Evolutionary conservation across 352 stramenopile genomes (phyloP).

Genomic region (Globisporangium emineosum): DNA sequence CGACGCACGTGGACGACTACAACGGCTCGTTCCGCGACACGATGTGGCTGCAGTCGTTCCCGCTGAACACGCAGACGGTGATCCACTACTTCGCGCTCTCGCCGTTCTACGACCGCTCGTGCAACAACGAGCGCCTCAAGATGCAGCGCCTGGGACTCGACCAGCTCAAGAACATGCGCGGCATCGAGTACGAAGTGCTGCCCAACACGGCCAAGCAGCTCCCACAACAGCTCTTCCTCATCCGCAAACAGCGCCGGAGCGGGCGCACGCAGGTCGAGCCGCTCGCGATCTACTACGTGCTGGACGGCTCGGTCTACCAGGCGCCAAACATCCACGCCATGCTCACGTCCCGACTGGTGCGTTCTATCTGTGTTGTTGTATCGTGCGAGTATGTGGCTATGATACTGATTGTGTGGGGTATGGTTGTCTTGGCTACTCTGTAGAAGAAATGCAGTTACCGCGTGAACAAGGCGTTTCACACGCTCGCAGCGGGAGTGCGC

Average conservation of each 20-base stretch:
- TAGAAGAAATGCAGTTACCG: conserved; percentile 88
- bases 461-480: conserved; percentile 82
- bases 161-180: conserved; percentile 85
- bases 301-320: conserved; percentile 86
- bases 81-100: conserved; percentile 88
- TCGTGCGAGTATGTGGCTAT: too few relatives aligned
- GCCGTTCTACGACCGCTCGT: conserved; percentile 87
- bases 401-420: background rate
- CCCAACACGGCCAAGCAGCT: conserved; percentile 82
- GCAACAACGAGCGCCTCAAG: conserved; percentile 89
- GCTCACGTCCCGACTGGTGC: conserved; percentile 81
- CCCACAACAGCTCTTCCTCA: conserved; percentile 83
- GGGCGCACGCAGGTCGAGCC: conserved; percentile 74
- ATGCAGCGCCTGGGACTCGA: conserved; percentile 87
- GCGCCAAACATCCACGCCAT: conserved; percentile 87
- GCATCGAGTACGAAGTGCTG: conserved; percentile 87
- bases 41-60: conserved; percentile 85
- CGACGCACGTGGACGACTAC: conserved; percentile 80
- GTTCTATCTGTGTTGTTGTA: too few relatives aligned
- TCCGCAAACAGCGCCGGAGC: conserved; percentile 83
- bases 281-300: conserved; percentile 87
- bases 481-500: conserved; percentile 65
- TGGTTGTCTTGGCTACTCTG: background rate
- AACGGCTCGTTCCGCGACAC: conserved; percentile 87
- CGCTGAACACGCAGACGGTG: conserved; percentile 79